Evolutionary conservation across 257 asterid genomes (phyloP).

Genomic region (Solanum sejunctum): DNA sequence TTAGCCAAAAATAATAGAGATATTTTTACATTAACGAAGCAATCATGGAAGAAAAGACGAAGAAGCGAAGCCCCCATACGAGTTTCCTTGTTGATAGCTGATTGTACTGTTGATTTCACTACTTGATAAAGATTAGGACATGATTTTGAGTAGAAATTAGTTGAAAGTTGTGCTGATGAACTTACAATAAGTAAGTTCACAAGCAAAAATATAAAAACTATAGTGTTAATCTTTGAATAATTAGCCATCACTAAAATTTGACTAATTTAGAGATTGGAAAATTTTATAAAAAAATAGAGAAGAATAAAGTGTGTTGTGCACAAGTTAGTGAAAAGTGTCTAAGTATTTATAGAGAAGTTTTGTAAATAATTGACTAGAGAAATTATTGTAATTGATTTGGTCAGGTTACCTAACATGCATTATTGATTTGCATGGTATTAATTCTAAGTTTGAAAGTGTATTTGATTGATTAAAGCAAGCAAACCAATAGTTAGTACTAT

Average conservation of each 20-base stretch:
- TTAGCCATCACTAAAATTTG: constrained; percentile 5
- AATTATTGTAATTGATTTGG: constrained; percentile 6
- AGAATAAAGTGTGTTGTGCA: constrained; percentile 9
- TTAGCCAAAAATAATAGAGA: neutral
- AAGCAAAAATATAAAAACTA: constrained; percentile 20
- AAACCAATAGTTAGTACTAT: neutral
- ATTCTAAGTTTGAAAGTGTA: neutral
- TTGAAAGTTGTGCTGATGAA: constrained; percentile 72
- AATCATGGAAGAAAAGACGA: constrained; percentile 84
- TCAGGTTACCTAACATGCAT: constrained; percentile 38
- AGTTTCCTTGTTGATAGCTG: constrained; percentile 54
- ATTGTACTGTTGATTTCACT: constrained; percentile 31
- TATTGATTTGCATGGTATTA: constrained; percentile 13
- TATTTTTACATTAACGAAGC: constrained; percentile 67
- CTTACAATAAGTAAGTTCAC: constrained; percentile 19
- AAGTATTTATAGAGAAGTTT: constrained; percentile 25
- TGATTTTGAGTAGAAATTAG: constrained; percentile 38
- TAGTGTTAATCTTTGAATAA: neutral
- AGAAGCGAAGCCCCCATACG: constrained; percentile 96
- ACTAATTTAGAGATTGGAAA: constrained; percentile 16
- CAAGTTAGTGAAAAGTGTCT: neutral
- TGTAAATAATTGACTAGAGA: neutral
- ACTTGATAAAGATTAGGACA: constrained; percentile 44
- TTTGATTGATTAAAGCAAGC: neutral
- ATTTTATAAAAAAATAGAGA: neutral